Evolutionary conservation across 2,329 filamentous ascomycete genomes (phyloP), one percentile per base, ranked within the genome.

Genomic region (Ophiostoma triangulosporum): DNA sequence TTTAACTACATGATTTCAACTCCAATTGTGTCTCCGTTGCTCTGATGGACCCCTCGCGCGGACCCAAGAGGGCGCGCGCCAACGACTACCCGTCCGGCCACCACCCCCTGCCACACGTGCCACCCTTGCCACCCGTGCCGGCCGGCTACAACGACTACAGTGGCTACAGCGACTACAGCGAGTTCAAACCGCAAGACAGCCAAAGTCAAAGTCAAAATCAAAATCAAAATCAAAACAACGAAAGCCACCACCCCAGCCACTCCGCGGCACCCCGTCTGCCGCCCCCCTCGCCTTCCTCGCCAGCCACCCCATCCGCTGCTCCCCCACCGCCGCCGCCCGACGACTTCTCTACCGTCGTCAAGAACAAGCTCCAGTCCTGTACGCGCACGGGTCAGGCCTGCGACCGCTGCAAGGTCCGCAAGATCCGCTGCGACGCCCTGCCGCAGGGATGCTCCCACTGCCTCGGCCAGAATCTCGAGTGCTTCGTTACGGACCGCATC

Each of bases 341-440:
- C 50, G 74, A 77, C 59, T 80, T 78, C 58, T 79, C 76, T 3
- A 72, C 66, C 54, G 73, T 76, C 31, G 74, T 79, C 59, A 78
- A 78, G 68, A 75, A 66, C 62, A 73, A 76, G 53, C 65, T 79
- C 45, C 72, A 74, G 58, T 73, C 74, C 3, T 77, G 77, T 58
- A 76, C 75, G 20, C 71, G 77, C 54, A 94, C 88, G 0, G 88
- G 88, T 9, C 88, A 94, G 69, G 88, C 88, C 31, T 94, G 88
- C 73, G 88, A 94, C 68, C 77, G 88, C 54, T 94, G 88, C 75
- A 93, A 91, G 77, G 84, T 87, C 67, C 81, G 88, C 60, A 95
- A 95, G 69, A 94, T 94, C 62, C 81, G 86, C 64, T 94, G 88
- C 73, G 88, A 94, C 70, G 84, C 82, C 52, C 74, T 85, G 38